Conservation (phyloP, 495 filamentous ascomycete species). For the Emericellopsis terricola region DNA sequence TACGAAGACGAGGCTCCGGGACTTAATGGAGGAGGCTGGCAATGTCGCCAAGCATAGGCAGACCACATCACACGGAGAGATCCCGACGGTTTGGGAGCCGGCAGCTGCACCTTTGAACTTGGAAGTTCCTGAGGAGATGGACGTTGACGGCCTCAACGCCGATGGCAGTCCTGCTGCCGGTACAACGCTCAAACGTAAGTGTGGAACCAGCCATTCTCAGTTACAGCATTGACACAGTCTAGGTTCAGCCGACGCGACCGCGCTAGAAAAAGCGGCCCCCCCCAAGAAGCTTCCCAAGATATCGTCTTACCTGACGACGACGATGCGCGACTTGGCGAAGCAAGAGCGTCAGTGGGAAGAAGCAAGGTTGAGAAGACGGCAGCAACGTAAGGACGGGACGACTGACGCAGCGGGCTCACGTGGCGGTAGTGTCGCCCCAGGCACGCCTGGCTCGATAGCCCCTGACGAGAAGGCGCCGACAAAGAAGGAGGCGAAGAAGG, state of each 20-base stretch:
- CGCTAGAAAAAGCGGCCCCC: neutral
- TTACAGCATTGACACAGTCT: constrained; percentile 3
- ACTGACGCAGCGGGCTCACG: constrained; percentile 20
- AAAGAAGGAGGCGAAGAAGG: constrained; percentile 43
- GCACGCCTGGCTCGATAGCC: constrained; percentile 26
- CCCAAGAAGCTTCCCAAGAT: constrained; percentile 6
- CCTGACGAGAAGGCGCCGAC: constrained; percentile 31
- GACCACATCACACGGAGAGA: constrained; percentile 49
- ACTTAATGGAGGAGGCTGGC: constrained; percentile 52
- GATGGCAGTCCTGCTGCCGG: constrained; percentile 25
- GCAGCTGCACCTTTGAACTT: constrained; percentile 30
- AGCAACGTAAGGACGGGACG: constrained; percentile 22
- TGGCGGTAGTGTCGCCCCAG: constrained; percentile 15
- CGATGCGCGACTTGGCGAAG: constrained; percentile 16
- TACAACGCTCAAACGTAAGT: constrained; percentile 43
- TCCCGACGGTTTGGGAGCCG: constrained; percentile 53
- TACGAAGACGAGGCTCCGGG: constrained; percentile 49
- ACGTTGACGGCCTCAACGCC: constrained; percentile 10
- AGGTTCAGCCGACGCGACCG: constrained; percentile 9
- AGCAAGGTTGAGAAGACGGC: constrained; percentile 25
- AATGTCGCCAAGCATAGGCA: constrained; percentile 44
- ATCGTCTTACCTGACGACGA: constrained; percentile 12
- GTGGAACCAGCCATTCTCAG: neutral
- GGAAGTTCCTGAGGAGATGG: constrained; percentile 8
- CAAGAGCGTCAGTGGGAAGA: constrained; percentile 30